Base-by-base conservation (phyloP, 495 filamentous ascomycete genomes). In the Penicillium paradoxum region DNA sequence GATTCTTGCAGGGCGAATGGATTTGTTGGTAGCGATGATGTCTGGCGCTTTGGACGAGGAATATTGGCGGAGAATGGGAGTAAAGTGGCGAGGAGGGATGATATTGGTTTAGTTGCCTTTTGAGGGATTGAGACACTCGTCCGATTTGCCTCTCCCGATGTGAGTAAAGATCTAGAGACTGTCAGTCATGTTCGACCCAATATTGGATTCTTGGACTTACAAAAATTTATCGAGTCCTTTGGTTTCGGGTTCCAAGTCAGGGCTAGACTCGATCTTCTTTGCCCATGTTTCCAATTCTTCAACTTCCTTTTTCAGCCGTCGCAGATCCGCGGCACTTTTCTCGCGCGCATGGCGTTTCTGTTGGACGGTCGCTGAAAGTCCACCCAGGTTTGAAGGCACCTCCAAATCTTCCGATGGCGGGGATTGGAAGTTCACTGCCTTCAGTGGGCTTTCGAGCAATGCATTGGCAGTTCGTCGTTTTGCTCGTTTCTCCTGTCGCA, bases 41-140 rank as follows among this genome's bases (percentile, higher is more conserved):
- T 25, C 54, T 62, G 45, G n/a, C 39, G 62, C 8, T 52, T 29
- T 4, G 56, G 62, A 15, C 53, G 61, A 39, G 64, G 60, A 1
- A 59, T 55, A 43, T 64, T 75, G 4, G 62, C 54, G 27, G 70
- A 65, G 47, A 75, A 75, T 33, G 73, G 73, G 14, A 76, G 70
- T 29, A 76, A 40, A 24, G 68, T 62, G 2, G 68, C 72, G 18
- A 75, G 64, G 5, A 75, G 51, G 10, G 67, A 72, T 30, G 74
- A 78, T 10, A 74, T 59, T 24, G 70, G 56, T 6, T 53, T 40
- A 18, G 58, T 51, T 2, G 52, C 42, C 45, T 53, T 47, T 3
- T 32, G 46, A 14, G 57, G 32, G 5, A 57, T 40, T 4, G 53
- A 47, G 8, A 55, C 36, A 38, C 57, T 47, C 32, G 55, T 52